Evolutionary conservation across 225 moss, liverwort and hornwort species (phyloP).

Genomic region (Anthoceros angustus): DNA sequence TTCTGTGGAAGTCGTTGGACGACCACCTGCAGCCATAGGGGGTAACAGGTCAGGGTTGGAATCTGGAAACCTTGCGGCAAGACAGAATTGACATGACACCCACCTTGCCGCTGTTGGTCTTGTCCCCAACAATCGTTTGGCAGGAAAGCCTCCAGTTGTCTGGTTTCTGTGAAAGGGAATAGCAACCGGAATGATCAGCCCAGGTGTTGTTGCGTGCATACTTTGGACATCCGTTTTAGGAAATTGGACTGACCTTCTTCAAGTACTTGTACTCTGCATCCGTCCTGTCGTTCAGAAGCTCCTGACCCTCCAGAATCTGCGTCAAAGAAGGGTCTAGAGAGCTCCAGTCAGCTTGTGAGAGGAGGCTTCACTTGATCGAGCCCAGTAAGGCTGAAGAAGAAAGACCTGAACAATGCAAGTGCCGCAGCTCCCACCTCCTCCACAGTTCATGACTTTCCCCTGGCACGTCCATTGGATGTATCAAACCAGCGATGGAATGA

Average conservation of each 20-base stretch:
- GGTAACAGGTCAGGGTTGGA: neutral
- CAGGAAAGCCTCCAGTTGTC: conserved; percentile 80
- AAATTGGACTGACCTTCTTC: conserved; percentile 34
- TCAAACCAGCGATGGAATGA: neutral
- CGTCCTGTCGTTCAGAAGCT: conserved; percentile 62
- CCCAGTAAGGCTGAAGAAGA: neutral
- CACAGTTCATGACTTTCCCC: conserved; percentile 96
- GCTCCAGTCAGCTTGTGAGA: neutral
- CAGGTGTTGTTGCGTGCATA: neutral
- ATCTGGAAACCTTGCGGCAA: neutral
- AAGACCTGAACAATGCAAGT: conserved; percentile 66
- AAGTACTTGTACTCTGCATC: conserved; percentile 57
- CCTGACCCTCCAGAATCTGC: conserved; percentile 64
- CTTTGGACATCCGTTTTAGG: neutral
- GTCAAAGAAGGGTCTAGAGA: neutral
- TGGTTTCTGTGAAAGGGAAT: conserved; percentile 38
- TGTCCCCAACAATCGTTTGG: conserved; percentile 78
- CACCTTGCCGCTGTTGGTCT: conserved; percentile 78
- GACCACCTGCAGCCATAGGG: conserved; percentile 41
- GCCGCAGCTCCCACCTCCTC: conserved; percentile 84
- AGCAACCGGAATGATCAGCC: neutral
- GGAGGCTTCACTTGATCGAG: neutral
- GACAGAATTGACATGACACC: neutral
- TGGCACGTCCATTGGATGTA: conserved; percentile 9
- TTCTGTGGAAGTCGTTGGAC: conserved; percentile 68